Base-by-base conservation (phyloP, 2,329 filamentous ascomycete genomes). In the Xylaria sp. region DNA sequence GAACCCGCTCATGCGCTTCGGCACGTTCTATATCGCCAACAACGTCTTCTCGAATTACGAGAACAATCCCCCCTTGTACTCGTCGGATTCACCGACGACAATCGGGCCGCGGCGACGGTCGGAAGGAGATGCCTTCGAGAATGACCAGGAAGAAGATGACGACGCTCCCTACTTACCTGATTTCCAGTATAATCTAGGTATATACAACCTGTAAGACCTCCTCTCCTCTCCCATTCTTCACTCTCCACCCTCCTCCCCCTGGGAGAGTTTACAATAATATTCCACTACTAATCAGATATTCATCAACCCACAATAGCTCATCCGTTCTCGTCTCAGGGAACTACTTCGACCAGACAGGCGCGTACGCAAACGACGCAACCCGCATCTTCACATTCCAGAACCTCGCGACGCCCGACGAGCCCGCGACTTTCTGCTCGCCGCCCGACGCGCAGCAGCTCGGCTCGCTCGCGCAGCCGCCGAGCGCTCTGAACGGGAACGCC, bases 1-100 rank as follows among this genome's bases (percentile, higher is more conserved):
- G 20, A 72, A 72, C 52, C 72, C 72, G 7, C 62, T 74, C 13
- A 74, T 74, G 72, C 65, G 72, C 6, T 73, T 74, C 55, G 72
- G 72, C 7, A 74, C 72, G 2, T 73, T 73, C 23, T 73, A 74
- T 15, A 60, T 74, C 10, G 71, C 39, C 3, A 68, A 72, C 25
- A 74, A 74, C 51, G 69, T 74, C 28, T 74, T 74, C 43, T 57
- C 48, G 36, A 73, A 71, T 20, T 73, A 73, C 13, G 57, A 56
- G 20, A 68, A 74, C 18, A 56, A 49, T 9, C 56, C 59, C 13
- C 71, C 72, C 3, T 48, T 71, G 1, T 74, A 70, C 41, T 49
- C 55, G 3, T 39, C 33, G n/a, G n/a, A n/a, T n/a, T n/a, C n/a
- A n/a, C n/a, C n/a, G n/a, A n/a, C n/a, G n/a, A n/a, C n/a, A n/a